Evolutionary conservation across 768 basidiomycete genomes (phyloP).

Genomic region (Podaxis pistillaris): DNA sequence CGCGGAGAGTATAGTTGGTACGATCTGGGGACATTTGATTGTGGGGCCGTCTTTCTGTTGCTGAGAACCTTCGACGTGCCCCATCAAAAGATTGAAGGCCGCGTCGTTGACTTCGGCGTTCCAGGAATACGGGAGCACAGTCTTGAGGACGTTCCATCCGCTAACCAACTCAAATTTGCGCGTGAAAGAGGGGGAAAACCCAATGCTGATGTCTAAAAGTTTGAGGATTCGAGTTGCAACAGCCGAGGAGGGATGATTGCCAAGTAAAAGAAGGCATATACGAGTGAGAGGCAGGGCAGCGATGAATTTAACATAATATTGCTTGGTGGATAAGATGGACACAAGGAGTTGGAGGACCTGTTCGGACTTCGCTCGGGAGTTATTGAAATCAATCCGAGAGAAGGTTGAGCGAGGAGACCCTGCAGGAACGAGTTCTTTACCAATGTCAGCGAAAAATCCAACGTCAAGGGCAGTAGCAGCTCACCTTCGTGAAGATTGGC

Average conservation of each 20-base stretch:
- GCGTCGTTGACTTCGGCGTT: slow-evolving; percentile 60
- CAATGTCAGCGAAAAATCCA: slow-evolving; percentile 14
- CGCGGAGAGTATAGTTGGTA: slow-evolving; percentile 70
- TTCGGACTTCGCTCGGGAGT: slow-evolving; percentile 59
- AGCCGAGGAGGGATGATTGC: slow-evolving; percentile 63
- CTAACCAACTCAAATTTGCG: slow-evolving; percentile 83
- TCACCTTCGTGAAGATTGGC: slow-evolving; percentile 73
- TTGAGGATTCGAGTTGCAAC: slow-evolving; percentile 59
- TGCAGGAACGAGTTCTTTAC: slow-evolving; percentile 18
- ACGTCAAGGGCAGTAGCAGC: slow-evolving; percentile 18
- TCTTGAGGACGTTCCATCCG: slow-evolving; percentile 78
- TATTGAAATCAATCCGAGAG: slow-evolving; percentile 50
- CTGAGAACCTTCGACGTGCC: slow-evolving; percentile 26
- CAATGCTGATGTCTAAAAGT: slow-evolving; percentile 57
- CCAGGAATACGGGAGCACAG: slow-evolving; percentile 70
- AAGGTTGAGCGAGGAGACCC: slow-evolving; percentile 57
- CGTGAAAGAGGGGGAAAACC: slow-evolving; percentile 58
- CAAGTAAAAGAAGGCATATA: slow-evolving; percentile 76
- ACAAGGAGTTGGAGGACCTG: slow-evolving; percentile 66
- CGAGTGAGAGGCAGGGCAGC: slow-evolving; percentile 74
- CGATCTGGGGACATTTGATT: slow-evolving; percentile 59
- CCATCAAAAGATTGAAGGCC: slow-evolving; percentile 69
- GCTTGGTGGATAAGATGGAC: slow-evolving; percentile 53
- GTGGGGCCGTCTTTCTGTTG: neutral
- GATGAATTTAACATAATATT: slow-evolving; percentile 68